Evolutionary conservation across 148 eudicot genomes (phyloP), one percentile per base, ranked within the genome.

Genomic region (Fagopyrum tataricum): DNA sequence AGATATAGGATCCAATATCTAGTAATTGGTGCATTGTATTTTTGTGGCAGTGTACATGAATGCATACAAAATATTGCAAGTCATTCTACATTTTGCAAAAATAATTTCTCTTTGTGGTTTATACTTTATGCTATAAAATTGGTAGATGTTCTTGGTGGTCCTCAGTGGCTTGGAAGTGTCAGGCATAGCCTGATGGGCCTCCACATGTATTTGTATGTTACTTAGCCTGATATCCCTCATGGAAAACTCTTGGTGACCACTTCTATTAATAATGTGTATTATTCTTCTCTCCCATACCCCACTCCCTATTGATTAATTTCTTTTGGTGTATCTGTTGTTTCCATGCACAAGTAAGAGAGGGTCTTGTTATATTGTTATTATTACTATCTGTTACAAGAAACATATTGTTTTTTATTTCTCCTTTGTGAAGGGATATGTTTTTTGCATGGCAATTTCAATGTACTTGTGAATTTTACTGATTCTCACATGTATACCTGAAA

Each of bases 171-270:
- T 42, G 26, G 49, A 70, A 46, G 15, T 70, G 72, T 46, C 24
- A 42, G 40, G 40, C 58, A 53, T 47, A 56, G 7, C 53, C 58
- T 44, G 56, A 48, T 44, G 71, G 41, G 74, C 51, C 73, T 70
- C 78, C 73, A 66, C 76, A 75, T 78, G 62, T 75, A 55, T 62
- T 24, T 72, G 42, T 46, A 78, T 73, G 70, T 74, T 47, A 6
- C 74, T 55, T 43, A 44, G 66, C 70, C 72, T 74, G 67, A 43
- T 64, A 70, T 70, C 46, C 44, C 43, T 67, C 26, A 26, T 59
- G 40, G 12, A 15, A 37, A 13, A n/a, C 15, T 64, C 20, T 64
- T 31, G 69, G 69, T 64, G 44, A 31, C 69, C 69, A 64, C 69
- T 64, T 37, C 10, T 7, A 26, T 20, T 26, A 11, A 5, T 37